Evolutionary conservation across 768 basidiomycete species (phyloP), one percentile per base, ranked within the genome.

Genomic region (Tricholoma matsutake): DNA sequence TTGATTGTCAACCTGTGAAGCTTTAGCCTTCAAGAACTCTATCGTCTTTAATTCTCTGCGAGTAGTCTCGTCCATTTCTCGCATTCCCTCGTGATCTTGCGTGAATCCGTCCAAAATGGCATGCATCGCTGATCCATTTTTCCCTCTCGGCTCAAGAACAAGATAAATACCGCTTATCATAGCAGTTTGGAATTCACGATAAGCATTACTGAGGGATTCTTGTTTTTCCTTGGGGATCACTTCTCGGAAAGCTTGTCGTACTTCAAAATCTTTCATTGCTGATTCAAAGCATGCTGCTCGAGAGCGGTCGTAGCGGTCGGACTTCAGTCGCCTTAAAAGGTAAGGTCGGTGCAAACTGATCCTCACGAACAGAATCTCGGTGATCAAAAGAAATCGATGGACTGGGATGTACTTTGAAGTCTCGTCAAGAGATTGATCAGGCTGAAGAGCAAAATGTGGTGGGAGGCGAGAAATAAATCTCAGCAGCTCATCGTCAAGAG

Each of bases 121-220:
- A 67, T 90, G 89, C 91, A 95, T 93, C 45, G 78, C 80, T 4
- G 76, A 79, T 4, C 87, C 85, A 66, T 91, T 81, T 63, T 81
- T 77, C 3, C 91, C 92, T 37, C 78, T 85, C 2, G 91, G 92
- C 63, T 94, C 85, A 29, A 94, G 77, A 55, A 91, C 86, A 55
- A 94, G 83, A 69, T 92, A 92, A 56, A 95, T 92, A 10, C 93
- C 90, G 63, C 89, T 88, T 57, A 94, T 89, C 91, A 95, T 92
- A 9, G 91, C 89, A 8, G 90, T 88, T 71, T 93, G 92, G 73
- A 94, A 94, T 67, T 93, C 92, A 59, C 92, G 80, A 68, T 93
- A 94, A 6, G 89, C 89, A 63, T 90, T 92, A 67, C 91, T 86
- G 29, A 92, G 79, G 53, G 89, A 87, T 65, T 85, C 84, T 22